Conservation (phyloP, 192 early-diverging fungal species). For the Phycomyces blakesleeanus region DNA sequence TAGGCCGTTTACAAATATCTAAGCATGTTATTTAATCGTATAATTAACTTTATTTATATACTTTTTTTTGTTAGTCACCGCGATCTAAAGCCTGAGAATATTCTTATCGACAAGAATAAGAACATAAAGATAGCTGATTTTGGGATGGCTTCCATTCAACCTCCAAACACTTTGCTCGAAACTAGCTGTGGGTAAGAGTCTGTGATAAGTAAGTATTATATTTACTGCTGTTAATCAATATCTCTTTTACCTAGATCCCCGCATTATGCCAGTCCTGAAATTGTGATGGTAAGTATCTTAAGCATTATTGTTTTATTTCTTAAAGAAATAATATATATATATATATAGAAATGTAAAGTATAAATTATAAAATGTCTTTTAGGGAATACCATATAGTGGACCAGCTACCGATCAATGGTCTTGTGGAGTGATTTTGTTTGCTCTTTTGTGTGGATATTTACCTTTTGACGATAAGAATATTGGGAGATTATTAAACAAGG, state of each 20-base stretch:
- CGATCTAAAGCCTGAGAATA: conserved; percentile 68
- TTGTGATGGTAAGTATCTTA: conserved; percentile 70
- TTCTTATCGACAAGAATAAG: conserved; percentile 83
- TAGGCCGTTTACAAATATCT: conserved; percentile 94
- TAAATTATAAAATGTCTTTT: conserved; percentile 39
- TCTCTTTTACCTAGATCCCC: conserved; percentile 93
- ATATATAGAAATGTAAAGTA: too few species aligned
- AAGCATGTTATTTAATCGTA: too few species aligned
- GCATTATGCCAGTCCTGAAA: conserved; percentile 96
- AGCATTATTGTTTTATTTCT: too few species aligned
- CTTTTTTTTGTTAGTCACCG: conserved; percentile 1
- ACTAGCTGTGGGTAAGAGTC: background rate
- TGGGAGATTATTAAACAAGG: too few species aligned
- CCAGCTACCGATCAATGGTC: conserved; percentile 96
- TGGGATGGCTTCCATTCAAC: conserved; percentile 76
- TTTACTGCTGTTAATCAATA: conserved; percentile 40
- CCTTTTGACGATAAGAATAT: conserved; percentile 78
- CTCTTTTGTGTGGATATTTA: conserved; percentile 84
- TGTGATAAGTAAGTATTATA: too few species aligned
- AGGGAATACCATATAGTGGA: conserved; percentile 87
- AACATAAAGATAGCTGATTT: conserved; percentile 98
- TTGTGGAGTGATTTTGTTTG: conserved; percentile 95
- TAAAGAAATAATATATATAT: too few species aligned
- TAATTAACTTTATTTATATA: background rate
- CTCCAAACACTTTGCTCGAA: conserved; percentile 51